phyloP scores from a whole-genome alignment of 345 rosid genomes.

The Dimocarpus longan region DNA sequence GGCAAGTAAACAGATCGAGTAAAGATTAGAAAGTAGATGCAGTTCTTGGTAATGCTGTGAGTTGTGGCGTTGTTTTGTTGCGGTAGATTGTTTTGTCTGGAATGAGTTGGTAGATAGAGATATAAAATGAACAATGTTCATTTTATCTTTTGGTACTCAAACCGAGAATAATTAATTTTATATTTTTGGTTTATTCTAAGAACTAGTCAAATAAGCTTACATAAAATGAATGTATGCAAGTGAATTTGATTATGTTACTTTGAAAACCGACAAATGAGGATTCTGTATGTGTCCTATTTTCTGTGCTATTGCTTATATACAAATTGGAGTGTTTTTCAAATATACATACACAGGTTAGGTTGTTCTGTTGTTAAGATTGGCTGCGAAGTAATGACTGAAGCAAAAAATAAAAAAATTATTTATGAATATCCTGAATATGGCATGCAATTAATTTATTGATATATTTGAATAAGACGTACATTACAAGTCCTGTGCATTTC shows the following conservation, averaged over 20 bases:
- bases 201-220: not conserved
- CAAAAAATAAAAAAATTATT: no score
- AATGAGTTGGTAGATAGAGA: constrained; percentile 29
- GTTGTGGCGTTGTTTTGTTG: constrained; percentile 39
- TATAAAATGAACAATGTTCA: not conserved
- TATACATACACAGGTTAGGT: no score
- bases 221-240: not conserved
- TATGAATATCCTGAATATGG: no score
- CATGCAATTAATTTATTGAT: no score
- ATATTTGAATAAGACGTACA: no score
- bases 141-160: not conserved
- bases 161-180: not conserved
- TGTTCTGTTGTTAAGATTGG: no score
- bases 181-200: not conserved
- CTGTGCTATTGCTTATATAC: no score
- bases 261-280: not conserved
- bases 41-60: constrained; percentile 25
- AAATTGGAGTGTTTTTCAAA: no score
- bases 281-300: not conserved
- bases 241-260: not conserved
- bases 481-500: no score
- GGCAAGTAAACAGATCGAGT: no score
- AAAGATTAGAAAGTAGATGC: no score
- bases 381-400: no score
- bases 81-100: constrained; percentile 11